Conservation (phyloP, 2,329 filamentous ascomycete species). For the Stagonosporopsis chrysanthemi region DNA sequence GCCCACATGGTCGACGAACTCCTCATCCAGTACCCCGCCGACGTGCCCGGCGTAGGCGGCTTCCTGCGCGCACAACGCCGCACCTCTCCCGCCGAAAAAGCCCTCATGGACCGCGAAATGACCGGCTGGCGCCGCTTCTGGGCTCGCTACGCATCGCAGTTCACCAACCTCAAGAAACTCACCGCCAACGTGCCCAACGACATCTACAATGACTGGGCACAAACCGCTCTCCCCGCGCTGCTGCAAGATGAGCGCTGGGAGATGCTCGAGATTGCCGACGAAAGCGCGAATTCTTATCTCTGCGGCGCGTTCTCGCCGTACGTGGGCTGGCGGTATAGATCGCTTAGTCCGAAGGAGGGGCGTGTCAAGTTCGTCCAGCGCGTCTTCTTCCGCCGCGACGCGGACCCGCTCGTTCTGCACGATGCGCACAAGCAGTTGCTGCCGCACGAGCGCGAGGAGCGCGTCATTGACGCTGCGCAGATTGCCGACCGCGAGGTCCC, state of each 20-base stretch:
- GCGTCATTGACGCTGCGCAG: conserved; percentile 32
- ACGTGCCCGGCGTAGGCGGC: conserved; percentile 43
- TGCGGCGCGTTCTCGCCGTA: conserved; percentile 33
- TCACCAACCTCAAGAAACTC: conserved; percentile 48
- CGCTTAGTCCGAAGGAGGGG: conserved; percentile 27
- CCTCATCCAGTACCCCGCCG: conserved; percentile 44
- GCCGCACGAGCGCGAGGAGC: conserved; percentile 33
- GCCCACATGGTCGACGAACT: conserved; percentile 48
- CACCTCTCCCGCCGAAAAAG: conserved; percentile 31
- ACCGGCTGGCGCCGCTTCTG: conserved; percentile 48
- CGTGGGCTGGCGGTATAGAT: conserved; percentile 27
- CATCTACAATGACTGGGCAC: conserved; percentile 47
- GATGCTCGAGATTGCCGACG: conserved; percentile 41
- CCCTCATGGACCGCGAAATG: conserved; percentile 43
- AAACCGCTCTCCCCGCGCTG: conserved; percentile 27
- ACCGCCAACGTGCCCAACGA: conserved; percentile 40
- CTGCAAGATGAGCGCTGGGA: conserved; percentile 41
- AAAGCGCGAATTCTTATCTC: conserved; percentile 21
- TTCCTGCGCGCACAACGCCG: conserved; percentile 34
- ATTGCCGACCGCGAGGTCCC: conserved; percentile 24
- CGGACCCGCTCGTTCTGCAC: conserved; percentile 24
- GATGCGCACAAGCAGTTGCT: conserved; percentile 9
- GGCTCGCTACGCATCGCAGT: conserved; percentile 44
- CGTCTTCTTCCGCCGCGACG: conserved; percentile 44
- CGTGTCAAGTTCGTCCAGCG: conserved; percentile 42